These are phyloP conservation scores for Aspergillus floridensis DNA, from an alignment of 2,329 filamentous ascomycete genomes.

Conservation along the genomic window DNA sequence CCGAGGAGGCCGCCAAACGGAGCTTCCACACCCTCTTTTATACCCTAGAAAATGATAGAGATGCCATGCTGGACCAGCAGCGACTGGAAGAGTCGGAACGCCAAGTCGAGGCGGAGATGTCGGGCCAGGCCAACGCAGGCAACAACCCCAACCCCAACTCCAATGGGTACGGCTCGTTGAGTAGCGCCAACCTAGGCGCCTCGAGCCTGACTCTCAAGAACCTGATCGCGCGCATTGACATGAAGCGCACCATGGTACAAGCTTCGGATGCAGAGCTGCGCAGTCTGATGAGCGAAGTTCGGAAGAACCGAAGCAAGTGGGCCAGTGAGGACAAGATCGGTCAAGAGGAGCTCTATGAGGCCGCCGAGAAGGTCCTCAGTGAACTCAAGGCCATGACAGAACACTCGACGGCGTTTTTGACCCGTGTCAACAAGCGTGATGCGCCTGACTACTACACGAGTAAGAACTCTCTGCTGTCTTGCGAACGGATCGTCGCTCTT, in stretches of 20 bases:
- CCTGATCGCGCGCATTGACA: conserved; percentile 90
- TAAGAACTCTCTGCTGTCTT: conserved; percentile 48
- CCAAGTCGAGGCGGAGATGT: conserved; percentile 93
- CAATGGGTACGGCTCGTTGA: conserved; percentile 81
- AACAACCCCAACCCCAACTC: conserved; percentile 52
- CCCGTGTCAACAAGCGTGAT: conserved; percentile 93
- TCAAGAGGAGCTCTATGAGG: conserved; percentile 96
- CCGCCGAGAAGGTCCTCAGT: conserved; percentile 91
- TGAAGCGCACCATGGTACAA: conserved; percentile 83
- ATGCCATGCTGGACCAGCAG: conserved; percentile 97
- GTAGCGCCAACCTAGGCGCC: conserved; percentile 89
- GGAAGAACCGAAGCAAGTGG: conserved; percentile 98
- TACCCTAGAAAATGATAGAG: conserved; percentile 89
- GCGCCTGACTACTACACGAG: conserved; percentile 92
- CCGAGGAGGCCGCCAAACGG: conserved; percentile 82
- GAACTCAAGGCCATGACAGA: conserved; percentile 97
- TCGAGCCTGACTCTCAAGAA: conserved; percentile 96
- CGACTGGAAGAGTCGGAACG: conserved; percentile 95
- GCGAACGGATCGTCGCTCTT: background rate
- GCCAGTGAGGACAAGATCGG: conserved; percentile 96
- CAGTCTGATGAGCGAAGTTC: conserved; percentile 91
- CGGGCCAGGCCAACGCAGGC: conserved; percentile 58
- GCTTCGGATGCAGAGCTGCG: conserved; percentile 91
- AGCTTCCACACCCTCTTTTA: conserved; percentile 94
- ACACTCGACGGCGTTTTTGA: conserved; percentile 93